Evolutionary conservation across 495 filamentous ascomycete genomes (phyloP).

Genomic region (Lindgomyces ingoldianus): DNA sequence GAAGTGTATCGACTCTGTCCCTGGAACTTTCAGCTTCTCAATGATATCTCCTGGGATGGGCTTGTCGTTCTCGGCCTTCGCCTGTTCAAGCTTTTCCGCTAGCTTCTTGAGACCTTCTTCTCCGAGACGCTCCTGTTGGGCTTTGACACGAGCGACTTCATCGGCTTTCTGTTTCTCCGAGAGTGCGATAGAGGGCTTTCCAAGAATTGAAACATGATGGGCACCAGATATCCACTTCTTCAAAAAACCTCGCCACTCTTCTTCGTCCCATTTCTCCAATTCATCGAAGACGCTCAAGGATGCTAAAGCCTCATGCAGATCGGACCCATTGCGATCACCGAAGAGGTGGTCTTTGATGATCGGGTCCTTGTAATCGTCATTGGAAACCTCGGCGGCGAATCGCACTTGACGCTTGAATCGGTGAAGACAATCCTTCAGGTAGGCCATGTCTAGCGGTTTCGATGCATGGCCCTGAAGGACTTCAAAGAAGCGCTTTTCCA

Average conservation of each 20-base stretch:
- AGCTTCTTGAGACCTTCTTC: slow-evolving; percentile 68
- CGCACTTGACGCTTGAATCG: slow-evolving; percentile 76
- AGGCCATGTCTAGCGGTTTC: slow-evolving; percentile 82
- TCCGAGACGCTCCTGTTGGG: slow-evolving; percentile 63
- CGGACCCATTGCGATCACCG: slow-evolving; percentile 80
- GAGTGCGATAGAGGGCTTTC: slow-evolving; percentile 59
- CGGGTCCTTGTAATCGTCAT: slow-evolving; percentile 71
- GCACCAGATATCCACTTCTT: slow-evolving; percentile 84
- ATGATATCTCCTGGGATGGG: slow-evolving; percentile 75
- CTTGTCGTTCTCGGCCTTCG: slow-evolving; percentile 79
- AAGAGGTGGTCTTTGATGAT: slow-evolving; percentile 92
- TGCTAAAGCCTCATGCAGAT: slow-evolving; percentile 64
- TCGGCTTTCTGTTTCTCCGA: slow-evolving; percentile 71
- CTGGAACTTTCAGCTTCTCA: slow-evolving; percentile 77
- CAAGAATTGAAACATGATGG: slow-evolving; percentile 81
- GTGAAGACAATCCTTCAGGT: slow-evolving; percentile 80
- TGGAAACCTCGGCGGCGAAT: slow-evolving; percentile 73
- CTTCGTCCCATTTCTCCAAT: slow-evolving; percentile 76
- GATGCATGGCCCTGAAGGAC: slow-evolving; percentile 75
- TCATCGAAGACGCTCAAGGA: slow-evolving; percentile 72
- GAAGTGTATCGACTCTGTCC: slow-evolving; percentile 86
- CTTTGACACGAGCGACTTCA: slow-evolving; percentile 60
- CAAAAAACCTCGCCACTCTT: slow-evolving; percentile 79
- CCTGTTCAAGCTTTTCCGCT: slow-evolving; percentile 71
- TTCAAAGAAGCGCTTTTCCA: slow-evolving; percentile 82